Conservation (phyloP, 2,329 filamentous ascomycete species). For the Penicillium oxalicum region DNA sequence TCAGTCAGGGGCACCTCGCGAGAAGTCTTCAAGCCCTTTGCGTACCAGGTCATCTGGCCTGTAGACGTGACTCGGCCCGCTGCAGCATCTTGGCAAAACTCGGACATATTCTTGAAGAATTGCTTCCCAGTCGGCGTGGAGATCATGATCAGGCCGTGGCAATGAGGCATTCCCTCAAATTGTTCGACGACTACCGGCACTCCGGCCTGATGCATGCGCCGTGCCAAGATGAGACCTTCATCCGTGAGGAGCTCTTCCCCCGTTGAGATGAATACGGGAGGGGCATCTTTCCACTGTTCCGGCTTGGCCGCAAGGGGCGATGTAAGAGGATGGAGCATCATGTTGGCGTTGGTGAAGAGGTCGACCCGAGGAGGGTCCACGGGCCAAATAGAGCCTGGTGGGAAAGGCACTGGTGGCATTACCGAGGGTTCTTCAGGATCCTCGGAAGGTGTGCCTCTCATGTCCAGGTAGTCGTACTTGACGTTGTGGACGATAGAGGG, state of each 20-base stretch:
- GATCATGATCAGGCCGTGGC: constrained; percentile 53
- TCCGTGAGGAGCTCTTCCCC: constrained; percentile 41
- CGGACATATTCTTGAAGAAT: constrained; percentile 52
- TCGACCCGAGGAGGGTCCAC: constrained; percentile 39
- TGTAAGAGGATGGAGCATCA: constrained; percentile 37
- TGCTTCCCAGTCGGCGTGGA: constrained; percentile 42
- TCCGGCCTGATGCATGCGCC: constrained; percentile 36
- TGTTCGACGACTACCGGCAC: constrained; percentile 35
- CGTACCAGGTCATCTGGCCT: constrained; percentile 29
- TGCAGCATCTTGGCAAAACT: constrained; percentile 44
- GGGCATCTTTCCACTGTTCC: constrained; percentile 37
- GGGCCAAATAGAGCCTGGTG: constrained; percentile 38
- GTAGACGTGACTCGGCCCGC: constrained; percentile 22
- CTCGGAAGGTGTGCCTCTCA: constrained; percentile 22
- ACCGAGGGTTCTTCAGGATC: constrained; percentile 8
- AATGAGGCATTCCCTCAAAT: constrained; percentile 45
- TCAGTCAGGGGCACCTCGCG: constrained; percentile 31
- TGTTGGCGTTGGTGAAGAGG: constrained; percentile 36
- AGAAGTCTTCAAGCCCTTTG: constrained; percentile 23
- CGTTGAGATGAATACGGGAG: constrained; percentile 37
- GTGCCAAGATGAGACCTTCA: constrained; percentile 36
- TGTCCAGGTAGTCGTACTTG: constrained; percentile 37
- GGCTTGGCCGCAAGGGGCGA: constrained; percentile 33
- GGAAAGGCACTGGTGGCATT: constrained; percentile 24
- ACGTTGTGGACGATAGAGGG: constrained; percentile 36